phyloP scores from a whole-genome alignment of 2,329 filamentous ascomycete genomes.

The Penicillium rolfsii region DNA sequence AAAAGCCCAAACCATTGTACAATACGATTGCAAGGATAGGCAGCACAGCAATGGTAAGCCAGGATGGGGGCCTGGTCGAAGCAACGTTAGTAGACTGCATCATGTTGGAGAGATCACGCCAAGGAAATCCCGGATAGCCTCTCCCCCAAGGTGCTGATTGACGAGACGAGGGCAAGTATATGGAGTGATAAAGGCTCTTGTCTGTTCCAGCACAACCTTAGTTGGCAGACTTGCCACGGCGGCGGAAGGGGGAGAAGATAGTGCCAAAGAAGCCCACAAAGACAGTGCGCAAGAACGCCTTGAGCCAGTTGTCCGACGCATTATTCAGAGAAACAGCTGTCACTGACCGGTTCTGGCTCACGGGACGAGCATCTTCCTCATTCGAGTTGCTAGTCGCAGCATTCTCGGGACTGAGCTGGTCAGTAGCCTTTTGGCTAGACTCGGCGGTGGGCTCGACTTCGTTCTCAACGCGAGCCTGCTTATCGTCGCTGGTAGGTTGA shows the following conservation, averaged over 20 bases:
- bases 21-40: conserved; percentile 36
- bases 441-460: conserved; percentile 16
- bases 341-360: conserved; percentile 45
- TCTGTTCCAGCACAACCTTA: conserved; percentile 27
- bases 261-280: conserved; percentile 47
- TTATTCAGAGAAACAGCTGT: conserved; percentile 44
- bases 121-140: conserved; percentile 5
- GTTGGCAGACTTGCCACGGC: conserved; percentile 36
- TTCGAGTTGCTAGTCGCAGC: conserved; percentile 22
- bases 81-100: conserved; percentile 35
- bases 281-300: conserved; percentile 44
- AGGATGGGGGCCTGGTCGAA: conserved; percentile 37
- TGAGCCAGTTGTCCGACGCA: conserved; percentile 47
- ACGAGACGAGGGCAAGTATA: conserved; percentile 8
- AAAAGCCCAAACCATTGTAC: conserved; percentile 35
- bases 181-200: not conserved
- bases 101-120: conserved; percentile 15
- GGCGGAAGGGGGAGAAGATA: conserved; percentile 46
- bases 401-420: conserved; percentile 20
- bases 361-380: conserved; percentile 36
- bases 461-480: conserved; percentile 17
- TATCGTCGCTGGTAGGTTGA: conserved; percentile 74
- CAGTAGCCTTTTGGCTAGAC: conserved; percentile 17
- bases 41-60: conserved; percentile 35
- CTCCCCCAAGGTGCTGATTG: conserved; percentile 13